Percentiles rank a stretch among this genome's conserved stretches.
Evolutionary conservation across 169 alveolate species (phyloP).

Genomic region (Cryptosporidium bovis): DNA sequence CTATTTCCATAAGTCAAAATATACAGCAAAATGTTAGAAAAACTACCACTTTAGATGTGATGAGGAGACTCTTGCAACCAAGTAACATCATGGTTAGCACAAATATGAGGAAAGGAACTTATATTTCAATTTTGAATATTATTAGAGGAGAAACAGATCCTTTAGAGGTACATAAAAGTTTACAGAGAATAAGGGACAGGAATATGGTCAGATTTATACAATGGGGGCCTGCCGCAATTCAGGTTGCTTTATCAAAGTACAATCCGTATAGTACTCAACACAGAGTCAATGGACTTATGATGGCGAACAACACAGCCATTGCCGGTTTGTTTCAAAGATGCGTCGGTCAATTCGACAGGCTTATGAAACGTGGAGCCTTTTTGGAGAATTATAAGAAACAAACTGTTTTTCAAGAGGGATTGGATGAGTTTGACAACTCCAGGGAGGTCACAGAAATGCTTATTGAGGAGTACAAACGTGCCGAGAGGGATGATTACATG

Average conservation of each 20-base stretch:
- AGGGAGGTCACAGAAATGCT: constrained; percentile 92
- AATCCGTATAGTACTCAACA: constrained; percentile 95
- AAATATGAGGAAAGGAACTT: constrained; percentile 88
- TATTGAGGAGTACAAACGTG: constrained; percentile 96
- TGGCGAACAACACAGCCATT: constrained; percentile 99
- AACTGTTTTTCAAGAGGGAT: constrained; percentile 81
- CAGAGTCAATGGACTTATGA: constrained; percentile 97
- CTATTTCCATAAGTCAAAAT: constrained; percentile 85
- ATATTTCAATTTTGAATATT: constrained; percentile 92
- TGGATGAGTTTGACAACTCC: constrained; percentile 81
- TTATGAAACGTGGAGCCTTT: constrained; percentile 96
- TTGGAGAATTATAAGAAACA: constrained; percentile 93
- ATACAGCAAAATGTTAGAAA: constrained; percentile 86
- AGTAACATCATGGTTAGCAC: constrained; percentile 80
- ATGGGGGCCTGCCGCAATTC: constrained; percentile 99
- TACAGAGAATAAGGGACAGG: constrained; percentile 92
- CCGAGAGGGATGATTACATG: constrained; percentile 94
- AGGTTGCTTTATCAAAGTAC: constrained; percentile 96
- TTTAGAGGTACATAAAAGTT: constrained; percentile 91
- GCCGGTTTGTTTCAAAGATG: constrained; percentile 88
- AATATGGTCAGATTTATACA: constrained; percentile 87
- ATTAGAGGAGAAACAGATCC: constrained; percentile 96
- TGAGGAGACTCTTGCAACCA: constrained; percentile 96
- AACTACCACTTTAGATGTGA: constrained; percentile 97
- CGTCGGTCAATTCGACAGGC: constrained; percentile 91